Evolutionary conservation across 2,329 filamentous ascomycete species (phyloP), one percentile per base, ranked within the genome.

Genomic region (Aspergillus vadensis): DNA sequence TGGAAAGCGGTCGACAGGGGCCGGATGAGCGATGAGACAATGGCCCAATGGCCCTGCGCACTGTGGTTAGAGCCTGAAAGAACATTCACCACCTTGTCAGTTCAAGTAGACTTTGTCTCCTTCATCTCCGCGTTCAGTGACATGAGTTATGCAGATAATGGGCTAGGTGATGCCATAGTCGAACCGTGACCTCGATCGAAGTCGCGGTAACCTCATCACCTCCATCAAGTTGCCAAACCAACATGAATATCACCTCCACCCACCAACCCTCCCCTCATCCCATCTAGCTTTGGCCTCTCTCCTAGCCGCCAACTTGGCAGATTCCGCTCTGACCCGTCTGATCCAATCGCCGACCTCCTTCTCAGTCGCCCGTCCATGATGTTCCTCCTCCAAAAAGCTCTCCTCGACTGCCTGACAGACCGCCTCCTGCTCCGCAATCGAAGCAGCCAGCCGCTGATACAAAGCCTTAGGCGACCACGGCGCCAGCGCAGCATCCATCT

Each of bases 261-360:
- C 95, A 10, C 94, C 94, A 36, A 98, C 94, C 67, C 94, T 84
- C 23, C 94, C 92, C 77, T 98, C 94, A 74, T 98, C 95, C 95
- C 95, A 98, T 69, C 95, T 85, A 70, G 92, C 90, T 76, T 93
- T 96, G 66, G 91, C 86, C 80, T 98, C 95, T 71, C 89, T 87
- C 60, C 95, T 84, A 57, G 93, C 81, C 71, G 95, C 96, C 63
- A 89, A 88, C 59, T 90, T 80, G 68, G 90, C 90, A 72, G 88
- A 91, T 9, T 90, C 91, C 68, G 94, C 92, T 67, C 92, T 84
- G 65, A 96, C 90, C 69, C 90, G 81, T 70, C 88, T 84, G 19
- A 97, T 86, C 87, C 95, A 98, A 62, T 98, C 94, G 2, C 83
- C 81, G 25, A 90, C 87, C 77, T 98, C 95, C 71, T 91, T 86